These are phyloP conservation scores for Quercus rubra DNA, from an alignment of 306 rosid genomes.

Conservation along the genomic window DNA sequence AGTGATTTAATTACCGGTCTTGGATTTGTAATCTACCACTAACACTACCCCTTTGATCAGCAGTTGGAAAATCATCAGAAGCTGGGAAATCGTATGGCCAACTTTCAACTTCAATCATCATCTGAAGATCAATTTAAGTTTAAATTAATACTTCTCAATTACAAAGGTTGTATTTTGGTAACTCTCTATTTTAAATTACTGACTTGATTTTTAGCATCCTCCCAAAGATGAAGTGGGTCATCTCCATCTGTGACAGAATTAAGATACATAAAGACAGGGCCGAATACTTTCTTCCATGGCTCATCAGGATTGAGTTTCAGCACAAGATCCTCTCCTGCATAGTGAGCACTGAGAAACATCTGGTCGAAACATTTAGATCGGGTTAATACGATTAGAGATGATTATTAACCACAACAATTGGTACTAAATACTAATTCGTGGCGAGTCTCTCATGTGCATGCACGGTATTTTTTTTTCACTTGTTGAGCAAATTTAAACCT, in stretches of 20 bases:
- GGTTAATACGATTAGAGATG: not conserved
- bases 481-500: too few relatives aligned
- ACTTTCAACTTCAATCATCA: conserved; percentile 67
- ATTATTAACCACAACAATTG: not conserved
- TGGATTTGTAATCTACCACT: conserved; percentile 59
- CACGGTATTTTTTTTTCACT: too few relatives aligned
- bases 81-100: conserved; percentile 87
- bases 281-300: conserved; percentile 91
- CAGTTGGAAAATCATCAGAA: conserved; percentile 50
- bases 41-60: conserved; percentile 62
- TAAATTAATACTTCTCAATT: not conserved
- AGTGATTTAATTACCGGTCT: conserved; percentile 38
- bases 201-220: conserved; percentile 84
- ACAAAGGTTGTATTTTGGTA: too few relatives aligned
- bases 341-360: conserved; percentile 91
- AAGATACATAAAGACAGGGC: conserved; percentile 74
- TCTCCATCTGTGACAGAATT: conserved; percentile 43
- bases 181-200: not conserved
- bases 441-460: too few relatives aligned
- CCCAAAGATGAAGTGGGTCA: conserved; percentile 57
- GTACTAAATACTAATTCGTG: not conserved
- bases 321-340: conserved; percentile 77
- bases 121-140: conserved; percentile 32
- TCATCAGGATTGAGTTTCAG: conserved; percentile 56
- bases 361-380: conserved; percentile 17